phyloP scores from a whole-genome alignment of 75 land plant species.

The Cupressus sempervirens region DNA sequence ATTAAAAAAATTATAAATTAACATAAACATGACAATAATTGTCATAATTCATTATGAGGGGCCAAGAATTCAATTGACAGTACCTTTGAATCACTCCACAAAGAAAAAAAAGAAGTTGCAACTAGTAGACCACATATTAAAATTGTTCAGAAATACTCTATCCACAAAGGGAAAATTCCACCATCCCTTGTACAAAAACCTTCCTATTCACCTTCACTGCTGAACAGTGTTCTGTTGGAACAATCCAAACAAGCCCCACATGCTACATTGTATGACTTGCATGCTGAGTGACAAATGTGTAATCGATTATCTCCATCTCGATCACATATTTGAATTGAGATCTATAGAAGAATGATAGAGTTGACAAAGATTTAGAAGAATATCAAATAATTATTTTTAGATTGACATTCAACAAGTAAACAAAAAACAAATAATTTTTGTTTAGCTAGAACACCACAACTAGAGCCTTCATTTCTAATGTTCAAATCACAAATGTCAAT shows the following conservation, averaged over 20 bases:
- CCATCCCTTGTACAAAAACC: conserved; percentile 91
- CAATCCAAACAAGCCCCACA: conserved; percentile 97
- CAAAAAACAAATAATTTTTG: background rate
- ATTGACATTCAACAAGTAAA: background rate
- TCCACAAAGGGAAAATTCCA: conserved; percentile 55
- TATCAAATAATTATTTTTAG: background rate
- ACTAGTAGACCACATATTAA: conserved; percentile 1
- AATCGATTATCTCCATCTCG: conserved; percentile 91
- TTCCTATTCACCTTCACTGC: conserved; percentile 76
- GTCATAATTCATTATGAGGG: too few species aligned
- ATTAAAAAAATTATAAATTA: too few species aligned
- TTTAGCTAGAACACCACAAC: background rate
- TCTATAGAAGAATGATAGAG: conserved; percentile 37
- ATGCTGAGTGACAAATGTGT: conserved; percentile 92
- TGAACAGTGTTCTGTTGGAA: conserved; percentile 93
- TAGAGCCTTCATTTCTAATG: background rate
- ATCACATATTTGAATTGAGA: conserved; percentile 95
- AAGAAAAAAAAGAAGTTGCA: conserved; percentile 7
- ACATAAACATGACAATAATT: too few species aligned
- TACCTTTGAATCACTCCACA: conserved; percentile 2
- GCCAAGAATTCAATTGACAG: too few species aligned
- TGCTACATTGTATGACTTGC: conserved; percentile 83
- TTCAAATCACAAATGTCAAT: too few species aligned
- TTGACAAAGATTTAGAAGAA: too few species aligned
- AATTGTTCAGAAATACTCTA: conserved; percentile 30